phyloP scores from a whole-genome alignment of 1,284 basidiomycete genomes.

The Rhodotorula sp. region DNA sequence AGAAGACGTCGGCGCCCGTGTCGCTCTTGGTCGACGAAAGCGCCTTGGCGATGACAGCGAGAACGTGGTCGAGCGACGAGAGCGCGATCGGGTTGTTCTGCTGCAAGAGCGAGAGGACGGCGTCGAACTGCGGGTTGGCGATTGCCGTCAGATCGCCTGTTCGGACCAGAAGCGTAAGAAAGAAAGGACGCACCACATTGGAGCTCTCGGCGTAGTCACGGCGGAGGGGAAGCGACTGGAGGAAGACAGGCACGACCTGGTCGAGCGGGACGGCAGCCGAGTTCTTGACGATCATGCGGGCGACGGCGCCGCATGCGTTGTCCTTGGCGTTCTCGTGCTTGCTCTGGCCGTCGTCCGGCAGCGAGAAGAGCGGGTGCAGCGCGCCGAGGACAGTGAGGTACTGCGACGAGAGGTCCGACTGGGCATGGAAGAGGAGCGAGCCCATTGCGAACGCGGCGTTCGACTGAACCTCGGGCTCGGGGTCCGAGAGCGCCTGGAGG shows the following conservation, averaged over 20 bases:
- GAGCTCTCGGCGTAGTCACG: constrained; percentile 43
- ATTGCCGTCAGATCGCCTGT: too few species aligned
- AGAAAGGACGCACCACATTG: constrained; percentile 27
- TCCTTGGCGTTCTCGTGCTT: constrained; percentile 82
- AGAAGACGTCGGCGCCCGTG: constrained; percentile 28
- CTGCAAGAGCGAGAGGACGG: constrained; percentile 85
- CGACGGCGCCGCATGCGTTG: constrained; percentile 92
- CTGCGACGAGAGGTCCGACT: constrained; percentile 78
- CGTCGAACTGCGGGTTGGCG: constrained; percentile 60
- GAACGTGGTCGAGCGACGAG: constrained; percentile 73
- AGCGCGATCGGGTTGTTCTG: constrained; percentile 68
- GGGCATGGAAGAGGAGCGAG: constrained; percentile 84
- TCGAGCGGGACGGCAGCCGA: constrained; percentile 80
- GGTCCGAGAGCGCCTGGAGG: constrained; percentile 77
- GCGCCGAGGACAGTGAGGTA: constrained; percentile 76
- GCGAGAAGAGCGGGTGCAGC: constrained; percentile 77
- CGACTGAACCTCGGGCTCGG: constrained; percentile 87
- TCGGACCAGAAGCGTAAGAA: constrained; percentile 47
- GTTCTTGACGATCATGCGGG: constrained; percentile 84
- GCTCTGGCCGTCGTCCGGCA: constrained; percentile 55
- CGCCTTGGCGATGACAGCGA: constrained; percentile 80
- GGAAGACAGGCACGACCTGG: constrained; percentile 74
- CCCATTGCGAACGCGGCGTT: constrained; percentile 95
- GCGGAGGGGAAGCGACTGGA: constrained; percentile 74
- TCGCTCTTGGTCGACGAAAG: constrained; percentile 56